Evolutionary conservation across 2,329 filamentous ascomycete species (phyloP), one percentile per base, ranked within the genome.

Genomic region (Cordyceps javanica): DNA sequence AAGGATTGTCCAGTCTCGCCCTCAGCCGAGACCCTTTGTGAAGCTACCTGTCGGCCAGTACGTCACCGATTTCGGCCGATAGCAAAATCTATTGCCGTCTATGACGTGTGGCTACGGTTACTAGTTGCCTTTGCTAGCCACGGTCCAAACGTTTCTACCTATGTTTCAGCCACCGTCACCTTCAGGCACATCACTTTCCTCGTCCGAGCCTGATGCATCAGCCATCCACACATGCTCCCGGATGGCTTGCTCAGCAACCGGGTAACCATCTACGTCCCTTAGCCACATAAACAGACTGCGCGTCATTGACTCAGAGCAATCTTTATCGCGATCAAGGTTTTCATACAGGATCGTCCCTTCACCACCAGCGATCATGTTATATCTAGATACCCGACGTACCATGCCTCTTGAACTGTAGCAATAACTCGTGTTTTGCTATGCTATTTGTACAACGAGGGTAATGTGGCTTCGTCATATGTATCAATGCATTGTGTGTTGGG

Each of bases 261-360:
- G 60, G 50, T 46, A 61, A 21, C 60, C 58, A 46, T 58, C 55
- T 14, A 10, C 42, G 3, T 48, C 58, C 19, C 60, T 45, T 16
- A 61, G 55, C 50, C 58, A 60, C 25, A 14, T 53, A 25, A 61
- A 61, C 16, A 61, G 55, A 23, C 30, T 58, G 32, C 54, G 49
- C 28, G 55, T 61, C 19, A 51, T 44, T 44, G 38, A 34, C 36
- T 9, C 10, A 19, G 46, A 57, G 16, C 45, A 42, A 26, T 57
- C 45, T 21, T 21, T 19, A 19, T 51, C 55, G 23, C 19, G 48
- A 48, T 57, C 36, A 10, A 57, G n/a, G 9, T 50, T 25, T 25
- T 11, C 28, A 26, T 51, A 57, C 21, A 21, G 19, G 23, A 51
- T 16, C 28, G 10, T 9, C 7, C 11, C 14, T 19, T 23, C 34